Conservation (phyloP, 441 rosid genomes). For the Biscutella laevigata region DNA sequence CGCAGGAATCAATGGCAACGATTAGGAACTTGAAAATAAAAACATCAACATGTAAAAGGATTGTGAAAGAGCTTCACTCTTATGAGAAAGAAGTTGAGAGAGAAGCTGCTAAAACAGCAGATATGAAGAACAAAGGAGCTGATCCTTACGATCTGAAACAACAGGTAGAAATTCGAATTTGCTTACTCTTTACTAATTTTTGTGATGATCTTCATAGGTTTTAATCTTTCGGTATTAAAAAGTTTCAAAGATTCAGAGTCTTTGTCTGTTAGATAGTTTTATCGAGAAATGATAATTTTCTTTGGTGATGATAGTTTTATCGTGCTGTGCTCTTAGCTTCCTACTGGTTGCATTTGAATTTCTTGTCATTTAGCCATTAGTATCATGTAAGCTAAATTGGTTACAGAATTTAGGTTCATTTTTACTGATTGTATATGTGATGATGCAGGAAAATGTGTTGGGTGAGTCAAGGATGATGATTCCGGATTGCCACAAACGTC, state of each 20-base stretch:
- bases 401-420: background rate
- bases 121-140: slow-evolving; percentile 82
- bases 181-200: background rate
- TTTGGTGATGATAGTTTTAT: background rate
- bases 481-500: slow-evolving; percentile 84
- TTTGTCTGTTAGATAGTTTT: background rate
- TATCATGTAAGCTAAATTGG: background rate
- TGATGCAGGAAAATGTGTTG: slow-evolving; percentile 76
- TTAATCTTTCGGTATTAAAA: background rate
- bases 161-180: slow-evolving; percentile 39
- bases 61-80: slow-evolving; percentile 70
- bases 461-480: slow-evolving; percentile 98
- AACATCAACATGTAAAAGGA: slow-evolving; percentile 65
- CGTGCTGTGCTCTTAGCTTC: background rate
- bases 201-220: background rate
- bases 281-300: background rate
- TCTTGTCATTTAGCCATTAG: background rate
- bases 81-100: slow-evolving; percentile 89
- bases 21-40: slow-evolving; percentile 69
- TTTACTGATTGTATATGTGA: slow-evolving; percentile 15
- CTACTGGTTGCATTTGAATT: background rate
- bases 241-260: background rate
- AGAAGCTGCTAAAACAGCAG: slow-evolving; percentile 77
- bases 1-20: slow-evolving; percentile 38
- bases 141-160: slow-evolving; percentile 92